Percentiles rank a stretch among this genome's conserved stretches.
phyloP scores from a whole-genome alignment of 768 basidiomycete species.

The Calvatia gigantea region DNA sequence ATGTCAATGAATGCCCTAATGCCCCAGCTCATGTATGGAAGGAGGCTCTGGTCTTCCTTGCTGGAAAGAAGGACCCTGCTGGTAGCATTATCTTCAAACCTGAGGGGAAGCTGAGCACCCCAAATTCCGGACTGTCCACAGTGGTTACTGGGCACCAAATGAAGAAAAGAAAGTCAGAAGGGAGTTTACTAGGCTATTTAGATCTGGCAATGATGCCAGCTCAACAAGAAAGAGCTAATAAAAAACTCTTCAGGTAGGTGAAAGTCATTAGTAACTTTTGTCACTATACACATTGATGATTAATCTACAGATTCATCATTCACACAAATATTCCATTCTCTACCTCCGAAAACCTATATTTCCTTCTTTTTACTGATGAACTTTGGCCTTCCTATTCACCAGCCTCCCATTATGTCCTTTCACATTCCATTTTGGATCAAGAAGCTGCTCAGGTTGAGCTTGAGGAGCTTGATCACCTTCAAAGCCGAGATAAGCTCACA shows the following conservation, averaged over 20 bases:
- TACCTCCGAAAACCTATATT: conserved; percentile 18
- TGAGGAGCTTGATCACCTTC: conserved; percentile 16
- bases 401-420: conserved; percentile 21
- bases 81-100: background rate
- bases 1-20: background rate
- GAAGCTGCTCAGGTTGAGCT: conserved; percentile 19
- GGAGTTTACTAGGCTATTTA: background rate
- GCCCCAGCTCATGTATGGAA: background rate
- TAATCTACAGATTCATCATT: conserved; percentile 15
- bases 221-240: no score
- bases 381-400: conserved; percentile 22
- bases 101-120: background rate
- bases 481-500: conserved; percentile 17
- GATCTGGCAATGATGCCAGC: no score
- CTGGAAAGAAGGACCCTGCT: background rate
- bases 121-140: no score
- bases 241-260: no score
- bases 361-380: conserved; percentile 19
- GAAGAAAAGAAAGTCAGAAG: background rate
- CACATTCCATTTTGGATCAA: conserved; percentile 19
- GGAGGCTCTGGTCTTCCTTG: background rate
- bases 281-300: no score
- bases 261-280: no score
- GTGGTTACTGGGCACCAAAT: background rate
- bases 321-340: conserved; percentile 23